Conservation (phyloP, 139 green algal genomes). For the Trebouxia sp. region DNA sequence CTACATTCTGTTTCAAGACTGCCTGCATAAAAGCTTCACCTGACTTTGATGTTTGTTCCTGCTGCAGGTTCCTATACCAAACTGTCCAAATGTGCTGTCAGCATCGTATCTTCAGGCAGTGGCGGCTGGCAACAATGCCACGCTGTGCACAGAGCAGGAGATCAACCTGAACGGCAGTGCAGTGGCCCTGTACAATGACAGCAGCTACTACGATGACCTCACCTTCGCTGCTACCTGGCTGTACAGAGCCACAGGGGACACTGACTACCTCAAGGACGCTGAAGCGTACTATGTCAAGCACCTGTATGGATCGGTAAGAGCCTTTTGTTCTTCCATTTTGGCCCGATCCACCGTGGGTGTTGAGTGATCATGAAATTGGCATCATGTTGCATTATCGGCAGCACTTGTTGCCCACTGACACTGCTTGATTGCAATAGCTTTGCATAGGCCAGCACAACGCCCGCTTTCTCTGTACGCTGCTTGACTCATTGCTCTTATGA, state of each 20-base stretch:
- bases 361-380: too few species aligned
- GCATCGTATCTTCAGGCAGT: background rate
- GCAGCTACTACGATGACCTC: constrained; percentile 45
- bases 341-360: too few species aligned
- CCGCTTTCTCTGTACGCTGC: too few species aligned
- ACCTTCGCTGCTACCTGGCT: constrained; percentile 51
- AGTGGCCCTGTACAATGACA: constrained; percentile 44
- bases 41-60: background rate
- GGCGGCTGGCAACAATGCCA: background rate
- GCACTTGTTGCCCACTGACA: too few species aligned
- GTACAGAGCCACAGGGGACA: constrained; percentile 46
- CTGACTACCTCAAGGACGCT: constrained; percentile 58
- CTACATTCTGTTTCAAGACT: too few species aligned
- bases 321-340: too few species aligned
- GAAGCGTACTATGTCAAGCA: constrained; percentile 52
- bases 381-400: too few species aligned
- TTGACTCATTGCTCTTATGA: too few species aligned
- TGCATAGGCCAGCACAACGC: too few species aligned
- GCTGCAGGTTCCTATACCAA: background rate
- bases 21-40: too few species aligned
- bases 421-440: too few species aligned
- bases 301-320: constrained; percentile 38
- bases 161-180: constrained; percentile 53
- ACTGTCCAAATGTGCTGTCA: background rate
- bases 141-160: constrained; percentile 29